Conservation (phyloP, 2,329 filamentous ascomycete genomes). For the Amesomyces nigricolor region DNA sequence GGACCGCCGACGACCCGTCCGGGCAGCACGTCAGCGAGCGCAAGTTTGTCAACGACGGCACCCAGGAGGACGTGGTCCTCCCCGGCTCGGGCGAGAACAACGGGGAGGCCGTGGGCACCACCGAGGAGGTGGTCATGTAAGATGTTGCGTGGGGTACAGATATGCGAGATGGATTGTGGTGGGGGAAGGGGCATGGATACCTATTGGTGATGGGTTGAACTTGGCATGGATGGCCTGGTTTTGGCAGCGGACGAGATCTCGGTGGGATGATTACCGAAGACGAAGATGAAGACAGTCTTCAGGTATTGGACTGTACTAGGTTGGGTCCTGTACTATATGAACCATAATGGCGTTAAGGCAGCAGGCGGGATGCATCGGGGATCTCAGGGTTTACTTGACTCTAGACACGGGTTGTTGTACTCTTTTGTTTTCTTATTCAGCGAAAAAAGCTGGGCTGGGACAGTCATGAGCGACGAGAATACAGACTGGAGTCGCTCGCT, state of each 20-base stretch:
- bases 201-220: neutral
- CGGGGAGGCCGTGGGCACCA: slow-evolving; percentile 13
- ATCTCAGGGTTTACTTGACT: neutral
- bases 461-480: slow-evolving; percentile 5
- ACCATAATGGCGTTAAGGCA: slow-evolving; percentile 8
- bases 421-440: neutral
- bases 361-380: neutral
- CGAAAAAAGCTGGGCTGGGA: neutral
- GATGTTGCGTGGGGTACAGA: neutral
- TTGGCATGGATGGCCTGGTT: neutral
- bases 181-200: neutral
- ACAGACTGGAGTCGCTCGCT: slow-evolving; percentile 9
- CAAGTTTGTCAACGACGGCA: slow-evolving; percentile 72
- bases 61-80: slow-evolving; percentile 66
- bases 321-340: slow-evolving; percentile 21
- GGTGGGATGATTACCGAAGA: neutral
- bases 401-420: neutral
- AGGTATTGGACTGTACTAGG: slow-evolving; percentile 3
- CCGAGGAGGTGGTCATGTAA: slow-evolving; percentile 24
- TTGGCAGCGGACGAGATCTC: neutral
- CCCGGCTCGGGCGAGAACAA: slow-evolving; percentile 44
- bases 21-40: slow-evolving; percentile 77
- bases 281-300: neutral
- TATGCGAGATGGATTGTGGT: neutral
- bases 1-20: slow-evolving; percentile 61